Base-by-base conservation (phyloP, 192 early-diverging fungal species). In the Coemansia sp. region DNA sequence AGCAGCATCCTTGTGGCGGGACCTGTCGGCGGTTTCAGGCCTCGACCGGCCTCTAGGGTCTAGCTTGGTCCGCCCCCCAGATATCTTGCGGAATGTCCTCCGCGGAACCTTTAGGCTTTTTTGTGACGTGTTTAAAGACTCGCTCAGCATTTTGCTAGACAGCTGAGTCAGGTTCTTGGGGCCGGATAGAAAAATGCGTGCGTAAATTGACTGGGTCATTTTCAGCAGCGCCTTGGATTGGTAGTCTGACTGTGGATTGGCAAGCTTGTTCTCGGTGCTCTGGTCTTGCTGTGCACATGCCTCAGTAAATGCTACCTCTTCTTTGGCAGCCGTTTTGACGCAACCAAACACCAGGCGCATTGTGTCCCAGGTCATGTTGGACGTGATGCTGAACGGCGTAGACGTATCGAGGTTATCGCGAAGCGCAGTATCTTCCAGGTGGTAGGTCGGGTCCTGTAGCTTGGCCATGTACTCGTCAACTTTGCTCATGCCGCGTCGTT, bases 371-470 rank as follows among this genome's bases (percentile, higher is more conserved):
- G 46, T 32, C 2, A 64, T 57, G 19, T 64, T 64, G 1, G 71
- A 75, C 7, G 59, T 68, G 19, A 63, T 61, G 46, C 35, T 60
- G 28, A 75, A 68, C 7, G 71, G 71, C 2, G 58, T 68, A 9
- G 64, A 38, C 3, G 71, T 60, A 5, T 58, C 60, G 8, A 64
- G 36, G 12, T 46, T 60, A 20, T 54, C 53, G 21, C 15, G 32
- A 1, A 36, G 45, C 5, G 28, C 28, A 10, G 41, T 25, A 11
- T 27, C 11, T 12, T 58, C 32, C 43, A 67, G 20, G 34, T 75
- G 58, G 23, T 55, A 63, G 0, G 27, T 34, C 6, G 60, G 60
- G 12, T 41, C 15, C n/a, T 54, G 30, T 27, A 75, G 40, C 6
- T 55, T 29, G n/a, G 19, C 12, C 43, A 67, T 20, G 31, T 67